Evolutionary conservation across 495 filamentous ascomycete genomes (phyloP), one percentile per base, ranked within the genome.

Genomic region (Neurospora sp.): DNA sequence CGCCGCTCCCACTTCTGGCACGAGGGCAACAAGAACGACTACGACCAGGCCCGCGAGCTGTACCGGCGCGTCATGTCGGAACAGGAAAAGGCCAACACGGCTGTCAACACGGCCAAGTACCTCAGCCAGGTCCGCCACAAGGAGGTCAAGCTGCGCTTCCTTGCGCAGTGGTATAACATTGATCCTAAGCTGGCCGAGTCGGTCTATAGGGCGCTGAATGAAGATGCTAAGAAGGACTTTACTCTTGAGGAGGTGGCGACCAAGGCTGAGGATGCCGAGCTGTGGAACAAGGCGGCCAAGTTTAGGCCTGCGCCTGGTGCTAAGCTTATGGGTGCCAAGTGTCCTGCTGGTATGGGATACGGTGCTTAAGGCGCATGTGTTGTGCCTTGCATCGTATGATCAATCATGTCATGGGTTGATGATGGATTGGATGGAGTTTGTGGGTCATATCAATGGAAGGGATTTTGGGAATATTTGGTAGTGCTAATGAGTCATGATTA

Each of bases 1-100:
- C 83, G 86, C 48, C 88, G 89, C 77, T 81, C 82, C 68, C 85
- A 89, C 75, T 88, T 82, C 78, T 85, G 79, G 77, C 86, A 87
- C 59, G 87, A 89, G 72, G 87, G 84, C 22, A 86, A 86, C 73
- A 79, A 78, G 70, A 82, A 76, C 65, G 87, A 89, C 48, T 89
- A 89, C 74, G 80, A 81, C 9, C 88, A 89, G 76, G 82, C 84
- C 7, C 79, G 78, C 5, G 82, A 83, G 65, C 82, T 89, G 10
- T 89, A 84, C 77, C 70, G 22, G 9, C 75, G 79, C 35, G 85
- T 85, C 35, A 88, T 89, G 86, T 78, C 71, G 59, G 78, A 82
- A 27, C 71, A 80, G 42, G 78, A 78, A 71, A 76, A 82, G n/a
- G 76, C 82, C 69, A 82, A 88, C 72, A 79, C 84, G 27, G 81